phyloP scores from a whole-genome alignment of 371 early-diverging fungal genomes.

The Synchytrium microbalum region DNA sequence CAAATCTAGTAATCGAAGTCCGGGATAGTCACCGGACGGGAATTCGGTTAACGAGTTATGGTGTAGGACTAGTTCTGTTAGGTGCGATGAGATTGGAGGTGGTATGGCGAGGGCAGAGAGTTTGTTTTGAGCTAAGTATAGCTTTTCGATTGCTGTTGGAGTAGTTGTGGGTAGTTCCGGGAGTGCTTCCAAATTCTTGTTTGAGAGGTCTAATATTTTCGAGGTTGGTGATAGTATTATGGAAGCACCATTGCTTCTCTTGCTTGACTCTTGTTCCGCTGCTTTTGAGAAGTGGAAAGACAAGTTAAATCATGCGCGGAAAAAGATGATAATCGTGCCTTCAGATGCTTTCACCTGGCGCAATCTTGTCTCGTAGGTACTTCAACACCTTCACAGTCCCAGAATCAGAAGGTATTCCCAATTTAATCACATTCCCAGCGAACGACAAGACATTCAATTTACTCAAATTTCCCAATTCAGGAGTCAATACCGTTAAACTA shows the following conservation, averaged over 20 bases:
- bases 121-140: neutral
- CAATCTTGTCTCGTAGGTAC: neutral
- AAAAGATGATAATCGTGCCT: slow-evolving; percentile 3
- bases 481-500: slow-evolving; percentile 41
- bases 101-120: neutral
- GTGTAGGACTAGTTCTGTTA: slow-evolving; percentile 7
- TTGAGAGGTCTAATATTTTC: slow-evolving; percentile 13
- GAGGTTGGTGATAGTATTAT: neutral
- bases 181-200: neutral
- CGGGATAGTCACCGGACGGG: slow-evolving; percentile 8
- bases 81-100: neutral
- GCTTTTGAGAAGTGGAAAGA: neutral
- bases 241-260: neutral
- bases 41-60: slow-evolving; percentile 14
- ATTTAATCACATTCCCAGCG: slow-evolving; percentile 22
- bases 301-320: neutral
- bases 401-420: slow-evolving; percentile 18
- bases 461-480: slow-evolving; percentile 45
- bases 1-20: neutral
- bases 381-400: slow-evolving; percentile 16
- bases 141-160: neutral
- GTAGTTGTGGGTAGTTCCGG: too few relatives aligned
- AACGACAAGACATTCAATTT: slow-evolving; percentile 28
- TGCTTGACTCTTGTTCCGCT: neutral
- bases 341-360: neutral